A percentile compares a stretch with the other conserved stretches of the same genome.
phyloP scores from a whole-genome alignment of 148 eudicot species.

The Bassia scoparia region DNA sequence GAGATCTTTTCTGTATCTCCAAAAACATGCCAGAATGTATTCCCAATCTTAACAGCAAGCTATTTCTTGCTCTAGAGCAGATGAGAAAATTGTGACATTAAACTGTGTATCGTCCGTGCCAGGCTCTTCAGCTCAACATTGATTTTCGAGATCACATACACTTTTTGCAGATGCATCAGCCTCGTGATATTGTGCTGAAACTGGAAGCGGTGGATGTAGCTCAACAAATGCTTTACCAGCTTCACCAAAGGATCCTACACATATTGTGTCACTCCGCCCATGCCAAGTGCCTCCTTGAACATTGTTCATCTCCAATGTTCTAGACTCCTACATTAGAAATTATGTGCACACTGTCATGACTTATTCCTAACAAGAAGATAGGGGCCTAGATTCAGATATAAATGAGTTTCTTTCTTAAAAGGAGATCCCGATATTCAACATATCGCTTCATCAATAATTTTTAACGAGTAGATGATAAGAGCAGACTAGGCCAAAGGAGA shows the following conservation, averaged over 20 bases:
- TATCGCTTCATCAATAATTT: background rate
- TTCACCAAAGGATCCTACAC: constrained; percentile 55
- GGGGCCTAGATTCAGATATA: background rate
- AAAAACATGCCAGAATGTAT: too few relatives aligned
- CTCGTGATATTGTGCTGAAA: constrained; percentile 42
- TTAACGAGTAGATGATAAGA: background rate
- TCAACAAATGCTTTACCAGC: constrained; percentile 48
- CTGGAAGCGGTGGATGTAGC: constrained; percentile 52
- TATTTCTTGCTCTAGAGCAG: background rate
- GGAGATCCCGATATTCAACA: background rate
- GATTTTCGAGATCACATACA: background rate
- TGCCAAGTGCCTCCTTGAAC: constrained; percentile 95
- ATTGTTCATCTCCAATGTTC: constrained; percentile 92
- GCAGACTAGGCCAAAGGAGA: too few relatives aligned
- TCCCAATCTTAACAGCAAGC: background rate
- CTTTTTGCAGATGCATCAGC: constrained; percentile 1
- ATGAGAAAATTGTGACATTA: background rate
- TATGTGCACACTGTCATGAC: background rate
- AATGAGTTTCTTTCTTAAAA: background rate
- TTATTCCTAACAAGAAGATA: background rate
- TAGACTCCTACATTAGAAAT: constrained; percentile 55
- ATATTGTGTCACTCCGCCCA: constrained; percentile 88
- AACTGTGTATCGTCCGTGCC: background rate
- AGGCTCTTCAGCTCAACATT: constrained; percentile 18
- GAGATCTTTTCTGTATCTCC: background rate